Base-by-base conservation (phyloP, 352 stramenopile genomes). In the Elongisporangium senticosum region DNA sequence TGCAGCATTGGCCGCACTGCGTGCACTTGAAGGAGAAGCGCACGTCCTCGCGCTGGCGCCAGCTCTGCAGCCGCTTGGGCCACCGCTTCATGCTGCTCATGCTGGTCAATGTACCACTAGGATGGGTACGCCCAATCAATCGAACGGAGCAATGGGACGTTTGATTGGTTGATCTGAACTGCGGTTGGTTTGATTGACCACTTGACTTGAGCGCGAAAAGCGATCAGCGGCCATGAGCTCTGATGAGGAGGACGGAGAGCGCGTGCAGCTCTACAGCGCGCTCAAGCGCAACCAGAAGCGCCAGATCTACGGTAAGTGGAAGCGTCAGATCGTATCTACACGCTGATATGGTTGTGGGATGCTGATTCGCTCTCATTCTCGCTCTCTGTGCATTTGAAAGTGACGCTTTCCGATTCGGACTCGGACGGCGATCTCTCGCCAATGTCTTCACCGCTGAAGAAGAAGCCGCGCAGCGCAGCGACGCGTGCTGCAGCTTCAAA, bases 1-100 rank as follows among this genome's bases (percentile, higher is more conserved):
- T 91, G 61, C 83, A 93, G 63, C 83, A 93, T 59, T 89, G 87
- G 68, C 79, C 83, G 58, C 83, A 93, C 8, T 71, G 69, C 24
- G 79, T 91, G 64, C 83, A 93, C 23, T 71, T 74, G 65, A 93
- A 93, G 14, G 67, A 65, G 39, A 91, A 74, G 48, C 52, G 55
- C 15, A 76, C 76, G 19, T 79, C 73, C 10, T 71, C 55, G 0
- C 77, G 55, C 26, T 39, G 56, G 7, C 21, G 19, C 76, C 74
- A 82, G 53, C 55, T 77, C 61, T 72, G 74, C 53, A 86, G 48
- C 14, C 51, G 23, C 21, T 43, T 43, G 33, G 33, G 33, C 33
- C 33, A 43, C 33, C 33, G 33, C 33, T 43, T 43, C 10, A 43
- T 43, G 33, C 28, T 39, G 28, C 33, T 43, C 33, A 43, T 17